Evolutionary conservation across 306 rosid species (phyloP).

Genomic region (Heteromeles arbutifolia): DNA sequence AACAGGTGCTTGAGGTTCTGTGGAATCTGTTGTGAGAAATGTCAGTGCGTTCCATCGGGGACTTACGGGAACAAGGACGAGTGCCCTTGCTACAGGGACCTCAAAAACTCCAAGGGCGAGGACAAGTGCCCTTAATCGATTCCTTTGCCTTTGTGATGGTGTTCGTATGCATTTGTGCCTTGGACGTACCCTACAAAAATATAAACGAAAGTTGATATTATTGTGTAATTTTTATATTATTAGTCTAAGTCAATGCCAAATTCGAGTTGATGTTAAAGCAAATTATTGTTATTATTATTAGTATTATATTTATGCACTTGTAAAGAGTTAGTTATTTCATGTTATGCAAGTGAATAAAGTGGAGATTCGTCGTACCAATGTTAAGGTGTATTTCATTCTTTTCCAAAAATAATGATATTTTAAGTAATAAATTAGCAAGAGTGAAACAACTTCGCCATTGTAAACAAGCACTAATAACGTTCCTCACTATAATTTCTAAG

Average conservation of each 20-base stretch:
- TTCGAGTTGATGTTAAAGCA: too few species aligned
- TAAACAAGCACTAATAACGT: not conserved
- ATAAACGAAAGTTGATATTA: not conserved
- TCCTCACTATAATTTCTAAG: too few species aligned
- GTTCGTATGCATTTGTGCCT: not conserved
- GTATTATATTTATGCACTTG: too few species aligned
- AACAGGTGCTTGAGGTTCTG: conserved; percentile 74
- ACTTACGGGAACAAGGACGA: conserved; percentile 80
- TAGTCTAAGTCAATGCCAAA: not conserved
- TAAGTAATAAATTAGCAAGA: not conserved
- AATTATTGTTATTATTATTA: too few species aligned
- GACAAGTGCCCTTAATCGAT: conserved; percentile 63
- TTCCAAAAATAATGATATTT: not conserved
- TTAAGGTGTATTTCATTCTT: not conserved
- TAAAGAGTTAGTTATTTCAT: too few species aligned
- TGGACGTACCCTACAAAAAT: not conserved
- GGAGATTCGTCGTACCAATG: not conserved
- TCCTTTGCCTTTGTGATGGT: not conserved
- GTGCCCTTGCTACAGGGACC: conserved; percentile 81
- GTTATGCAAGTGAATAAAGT: too few species aligned
- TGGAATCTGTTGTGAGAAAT: conserved; percentile 72
- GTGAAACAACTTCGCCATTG: not conserved
- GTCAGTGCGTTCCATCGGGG: conserved; percentile 86
- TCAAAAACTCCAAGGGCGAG: conserved; percentile 73
- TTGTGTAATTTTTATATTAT: not conserved